Conservation (phyloP, 805 yeast species). For the Spathaspora arborariae region DNA sequence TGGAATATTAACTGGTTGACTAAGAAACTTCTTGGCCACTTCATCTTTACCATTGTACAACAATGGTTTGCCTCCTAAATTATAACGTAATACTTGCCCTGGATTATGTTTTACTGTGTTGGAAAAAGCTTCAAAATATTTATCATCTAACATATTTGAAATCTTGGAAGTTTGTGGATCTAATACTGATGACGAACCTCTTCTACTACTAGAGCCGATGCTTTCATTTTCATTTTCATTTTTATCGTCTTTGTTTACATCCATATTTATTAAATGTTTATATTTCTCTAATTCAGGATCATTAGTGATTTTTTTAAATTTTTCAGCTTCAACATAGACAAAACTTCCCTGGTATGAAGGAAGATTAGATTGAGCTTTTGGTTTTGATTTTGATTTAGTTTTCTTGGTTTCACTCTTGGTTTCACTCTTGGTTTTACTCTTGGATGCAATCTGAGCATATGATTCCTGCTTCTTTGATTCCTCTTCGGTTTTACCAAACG, state of each 20-base stretch:
- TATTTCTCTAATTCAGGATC: slow-evolving; percentile 50
- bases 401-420: slow-evolving; percentile 10
- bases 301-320: slow-evolving; percentile 47
- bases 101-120: slow-evolving; percentile 78
- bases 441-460: slow-evolving; percentile 21
- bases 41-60: slow-evolving; percentile 64
- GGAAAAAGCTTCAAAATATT: slow-evolving; percentile 74
- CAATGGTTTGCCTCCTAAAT: slow-evolving; percentile 73
- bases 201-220: neutral
- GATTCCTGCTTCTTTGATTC: slow-evolving; percentile 11
- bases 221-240: slow-evolving; percentile 2
- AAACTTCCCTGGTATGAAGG: slow-evolving; percentile 65
- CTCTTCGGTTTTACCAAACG: slow-evolving; percentile 21
- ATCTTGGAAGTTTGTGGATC: slow-evolving; percentile 23
- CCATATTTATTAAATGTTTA: slow-evolving; percentile 47
- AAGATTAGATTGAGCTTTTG: slow-evolving; percentile 17
- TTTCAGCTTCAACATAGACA: slow-evolving; percentile 71
- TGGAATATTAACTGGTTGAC: slow-evolving; percentile 40
- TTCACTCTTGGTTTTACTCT: slow-evolving; percentile 15
- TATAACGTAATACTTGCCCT: slow-evolving; percentile 81
- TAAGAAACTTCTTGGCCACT: slow-evolving; percentile 35
- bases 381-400: slow-evolving; percentile 3
- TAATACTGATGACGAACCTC: slow-evolving; percentile 7
- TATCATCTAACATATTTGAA: slow-evolving; percentile 57
- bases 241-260: slow-evolving; percentile 25